Evolutionary conservation across 129 eudicot species (phyloP).

Genomic region (Artemisia argyi): DNA sequence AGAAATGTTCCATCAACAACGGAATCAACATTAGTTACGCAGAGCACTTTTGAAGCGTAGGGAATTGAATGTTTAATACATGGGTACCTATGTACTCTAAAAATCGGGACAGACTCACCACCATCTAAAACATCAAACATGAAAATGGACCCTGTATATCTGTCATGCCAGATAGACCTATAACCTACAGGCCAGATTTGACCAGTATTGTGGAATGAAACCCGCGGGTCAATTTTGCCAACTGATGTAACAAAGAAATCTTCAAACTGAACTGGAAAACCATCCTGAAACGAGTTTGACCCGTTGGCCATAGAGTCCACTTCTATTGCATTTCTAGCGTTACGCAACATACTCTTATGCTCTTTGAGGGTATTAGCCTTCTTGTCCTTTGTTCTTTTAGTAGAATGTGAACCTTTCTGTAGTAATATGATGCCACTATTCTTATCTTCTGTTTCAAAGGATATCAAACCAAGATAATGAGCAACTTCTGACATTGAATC

Average conservation of each 20-base stretch:
- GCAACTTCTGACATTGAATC: slow-evolving; percentile 62
- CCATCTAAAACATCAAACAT: slow-evolving; percentile 52
- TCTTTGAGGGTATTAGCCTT: slow-evolving; percentile 18
- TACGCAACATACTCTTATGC: slow-evolving; percentile 19
- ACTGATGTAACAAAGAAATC: slow-evolving; percentile 55
- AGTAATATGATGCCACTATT: slow-evolving; percentile 21
- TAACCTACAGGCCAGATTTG: slow-evolving; percentile 74
- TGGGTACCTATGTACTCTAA: slow-evolving; percentile 65
- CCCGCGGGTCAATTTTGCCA: slow-evolving; percentile 55
- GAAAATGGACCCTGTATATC: slow-evolving; percentile 63
- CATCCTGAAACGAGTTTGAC: slow-evolving; percentile 41
- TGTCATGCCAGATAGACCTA: slow-evolving; percentile 76
- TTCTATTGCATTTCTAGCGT: slow-evolving; percentile 20
- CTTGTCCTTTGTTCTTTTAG: slow-evolving; percentile 43
- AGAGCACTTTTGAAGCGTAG: slow-evolving; percentile 59
- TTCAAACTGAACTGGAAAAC: slow-evolving; percentile 67
- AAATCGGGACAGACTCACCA: slow-evolving; percentile 68
- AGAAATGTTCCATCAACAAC: slow-evolving; percentile 6
- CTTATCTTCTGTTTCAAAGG: slow-evolving; percentile 31
- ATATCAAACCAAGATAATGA: slow-evolving; percentile 44
- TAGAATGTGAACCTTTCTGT: slow-evolving; percentile 30
- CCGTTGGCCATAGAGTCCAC: slow-evolving; percentile 28
- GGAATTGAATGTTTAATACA: slow-evolving; percentile 73
- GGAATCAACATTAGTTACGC: slow-evolving; percentile 28
- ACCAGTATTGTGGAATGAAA: slow-evolving; percentile 39